phyloP scores from a whole-genome alignment of 2,329 filamentous ascomycete species.

The Colletotrichum orbiculare region DNA sequence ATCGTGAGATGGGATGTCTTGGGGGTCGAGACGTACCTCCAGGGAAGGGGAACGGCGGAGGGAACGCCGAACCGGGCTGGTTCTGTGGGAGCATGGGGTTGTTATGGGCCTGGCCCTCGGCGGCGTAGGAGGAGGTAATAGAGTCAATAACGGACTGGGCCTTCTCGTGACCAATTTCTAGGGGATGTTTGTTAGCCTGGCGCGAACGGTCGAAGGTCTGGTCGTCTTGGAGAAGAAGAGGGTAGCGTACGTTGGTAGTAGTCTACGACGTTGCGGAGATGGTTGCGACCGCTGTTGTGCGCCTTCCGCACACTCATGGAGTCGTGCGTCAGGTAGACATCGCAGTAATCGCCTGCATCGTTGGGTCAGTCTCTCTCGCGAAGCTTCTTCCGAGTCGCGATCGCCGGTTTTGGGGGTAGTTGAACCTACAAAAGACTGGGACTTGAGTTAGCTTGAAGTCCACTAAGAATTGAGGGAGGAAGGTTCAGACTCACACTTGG shows the following conservation, averaged over 20 bases:
- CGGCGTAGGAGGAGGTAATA: slow-evolving; percentile 95
- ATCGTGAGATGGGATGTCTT: background rate
- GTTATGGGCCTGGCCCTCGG: slow-evolving; percentile 86
- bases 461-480: background rate
- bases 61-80: slow-evolving; percentile 66
- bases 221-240: slow-evolving; percentile 1
- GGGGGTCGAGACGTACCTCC: slow-evolving; percentile 54
- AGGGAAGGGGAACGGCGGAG: slow-evolving; percentile 72
- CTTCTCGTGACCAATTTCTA: slow-evolving; percentile 98
- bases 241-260: slow-evolving; percentile 87
- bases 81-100: slow-evolving; percentile 86
- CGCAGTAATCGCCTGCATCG: slow-evolving; percentile 87
- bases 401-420: background rate
- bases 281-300: slow-evolving; percentile 96
- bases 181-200: slow-evolving; percentile 23
- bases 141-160: slow-evolving; percentile 98
- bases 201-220: background rate
- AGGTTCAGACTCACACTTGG: slow-evolving; percentile 77
- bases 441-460: slow-evolving; percentile 37
- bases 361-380: slow-evolving; percentile 42
- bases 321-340: slow-evolving; percentile 99
- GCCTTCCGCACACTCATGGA: slow-evolving; percentile 99
- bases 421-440: slow-evolving; percentile 71
- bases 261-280: slow-evolving; percentile 95
- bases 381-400: slow-evolving; percentile 8